Conservation (phyloP, 495 filamentous ascomycete genomes). For the Friedmanniomyces endolithicus region DNA sequence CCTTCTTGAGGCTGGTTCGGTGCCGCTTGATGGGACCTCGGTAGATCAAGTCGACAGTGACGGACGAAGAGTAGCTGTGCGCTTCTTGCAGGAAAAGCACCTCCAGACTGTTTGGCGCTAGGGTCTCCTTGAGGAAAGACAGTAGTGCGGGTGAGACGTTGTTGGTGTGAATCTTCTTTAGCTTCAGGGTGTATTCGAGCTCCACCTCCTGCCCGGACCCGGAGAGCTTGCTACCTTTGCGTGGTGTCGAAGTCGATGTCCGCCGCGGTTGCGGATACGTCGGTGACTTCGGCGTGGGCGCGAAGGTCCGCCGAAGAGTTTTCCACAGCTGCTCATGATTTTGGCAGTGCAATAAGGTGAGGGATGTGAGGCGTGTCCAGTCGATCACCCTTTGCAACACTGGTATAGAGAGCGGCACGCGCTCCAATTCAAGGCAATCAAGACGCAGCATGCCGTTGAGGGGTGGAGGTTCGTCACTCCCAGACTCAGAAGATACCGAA, state of each 20-base stretch:
- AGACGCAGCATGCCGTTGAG: slow-evolving; percentile 46
- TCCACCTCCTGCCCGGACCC: slow-evolving; percentile 17
- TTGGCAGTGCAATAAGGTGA: slow-evolving; percentile 72
- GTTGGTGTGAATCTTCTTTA: slow-evolving; percentile 78
- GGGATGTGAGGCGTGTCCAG: slow-evolving; percentile 60
- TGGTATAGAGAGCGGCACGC: slow-evolving; percentile 59
- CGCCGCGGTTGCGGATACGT: slow-evolving; percentile 17
- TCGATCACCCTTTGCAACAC: slow-evolving; percentile 62
- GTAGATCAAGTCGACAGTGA: slow-evolving; percentile 65
- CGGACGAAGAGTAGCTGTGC: slow-evolving; percentile 40
- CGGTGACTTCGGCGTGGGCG: slow-evolving; percentile 36
- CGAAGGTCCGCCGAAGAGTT: slow-evolving; percentile 57
- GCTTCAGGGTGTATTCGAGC: slow-evolving; percentile 52
- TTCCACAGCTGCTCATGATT: slow-evolving; percentile 75
- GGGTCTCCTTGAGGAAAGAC: slow-evolving; percentile 68
- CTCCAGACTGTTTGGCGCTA: slow-evolving; percentile 77
- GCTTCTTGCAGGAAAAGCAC: slow-evolving; percentile 74
- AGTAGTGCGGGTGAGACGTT: slow-evolving; percentile 66
- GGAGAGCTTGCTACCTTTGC: slow-evolving; percentile 9
- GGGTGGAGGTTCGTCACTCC: background rate
- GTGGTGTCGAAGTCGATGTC: slow-evolving; percentile 17
- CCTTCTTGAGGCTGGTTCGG: slow-evolving; percentile 56
- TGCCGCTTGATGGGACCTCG: slow-evolving; percentile 61
- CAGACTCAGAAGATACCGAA: background rate
- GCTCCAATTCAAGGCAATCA: slow-evolving; percentile 69